phyloP scores from a whole-genome alignment of 148 eudicot genomes.

The Drosera capensis region DNA sequence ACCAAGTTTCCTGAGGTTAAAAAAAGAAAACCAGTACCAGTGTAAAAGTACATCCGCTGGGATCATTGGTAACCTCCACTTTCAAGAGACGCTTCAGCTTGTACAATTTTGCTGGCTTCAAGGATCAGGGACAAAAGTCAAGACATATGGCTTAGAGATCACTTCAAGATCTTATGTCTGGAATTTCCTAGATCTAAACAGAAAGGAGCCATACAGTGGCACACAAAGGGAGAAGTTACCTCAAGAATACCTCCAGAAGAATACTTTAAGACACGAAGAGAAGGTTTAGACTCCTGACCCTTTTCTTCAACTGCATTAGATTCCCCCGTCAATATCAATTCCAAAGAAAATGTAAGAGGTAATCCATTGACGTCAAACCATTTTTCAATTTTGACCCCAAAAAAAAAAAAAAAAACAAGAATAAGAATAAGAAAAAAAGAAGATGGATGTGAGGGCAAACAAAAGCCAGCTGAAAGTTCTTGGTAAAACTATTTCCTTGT shows the following conservation, averaged over 20 bases:
- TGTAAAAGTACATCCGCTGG: slow-evolving; percentile 77
- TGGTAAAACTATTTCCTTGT: too few species aligned
- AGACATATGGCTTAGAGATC: background rate
- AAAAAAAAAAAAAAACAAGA: too few species aligned
- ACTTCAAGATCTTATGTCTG: background rate
- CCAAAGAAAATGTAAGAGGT: background rate
- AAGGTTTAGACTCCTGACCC: slow-evolving; percentile 59
- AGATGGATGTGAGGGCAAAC: too few species aligned
- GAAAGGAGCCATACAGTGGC: background rate
- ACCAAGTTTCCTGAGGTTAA: background rate
- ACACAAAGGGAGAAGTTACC: slow-evolving; percentile 18
- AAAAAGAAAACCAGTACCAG: slow-evolving; percentile 38
- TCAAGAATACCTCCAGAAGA: slow-evolving; percentile 91
- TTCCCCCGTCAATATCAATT: slow-evolving; percentile 4
- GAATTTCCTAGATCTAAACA: background rate
- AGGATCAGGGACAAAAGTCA: slow-evolving; percentile 5
- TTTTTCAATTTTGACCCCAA: background rate
- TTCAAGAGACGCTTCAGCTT: slow-evolving; percentile 85
- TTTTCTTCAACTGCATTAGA: slow-evolving; percentile 54
- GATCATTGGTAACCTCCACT: slow-evolving; percentile 85
- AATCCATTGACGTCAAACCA: background rate
- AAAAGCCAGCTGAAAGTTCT: too few species aligned
- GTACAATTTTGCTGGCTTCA: slow-evolving; percentile 83
- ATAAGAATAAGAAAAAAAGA: too few species aligned
- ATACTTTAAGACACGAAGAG: slow-evolving; percentile 81